These are phyloP conservation scores for Neurospora sp. DNA, from an alignment of 495 filamentous ascomycete species.

Conservation along the genomic window DNA sequence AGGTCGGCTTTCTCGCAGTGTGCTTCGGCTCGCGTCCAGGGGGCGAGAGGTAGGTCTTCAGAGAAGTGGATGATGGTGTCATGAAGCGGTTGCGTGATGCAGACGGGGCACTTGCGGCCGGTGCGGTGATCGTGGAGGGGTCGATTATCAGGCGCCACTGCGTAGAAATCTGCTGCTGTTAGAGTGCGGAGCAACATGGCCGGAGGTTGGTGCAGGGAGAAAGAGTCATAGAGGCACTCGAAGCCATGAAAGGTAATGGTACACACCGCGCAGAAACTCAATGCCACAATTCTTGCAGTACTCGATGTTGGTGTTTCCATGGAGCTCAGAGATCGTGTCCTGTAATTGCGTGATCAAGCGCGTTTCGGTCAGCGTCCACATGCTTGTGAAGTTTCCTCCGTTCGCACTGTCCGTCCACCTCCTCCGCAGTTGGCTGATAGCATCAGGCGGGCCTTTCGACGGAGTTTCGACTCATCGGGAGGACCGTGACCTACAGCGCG, in stretches of 20 bases:
- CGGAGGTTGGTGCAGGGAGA: background rate
- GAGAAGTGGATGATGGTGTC: constrained; percentile 39
- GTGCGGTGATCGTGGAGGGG: constrained; percentile 35
- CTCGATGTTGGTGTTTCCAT: constrained; percentile 39
- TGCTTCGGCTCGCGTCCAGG: constrained; percentile 20
- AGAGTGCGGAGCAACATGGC: background rate
- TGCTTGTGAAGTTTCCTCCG: background rate
- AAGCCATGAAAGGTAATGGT: background rate
- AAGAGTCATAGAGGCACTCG: background rate
- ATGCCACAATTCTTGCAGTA: constrained; percentile 35
- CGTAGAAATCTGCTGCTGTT: constrained; percentile 28
- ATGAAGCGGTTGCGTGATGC: constrained; percentile 20
- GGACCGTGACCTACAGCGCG: constrained; percentile 21
- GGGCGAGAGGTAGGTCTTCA: constrained; percentile 22
- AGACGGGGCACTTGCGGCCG: constrained; percentile 29
- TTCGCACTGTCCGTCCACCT: background rate
- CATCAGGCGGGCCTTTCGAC: background rate
- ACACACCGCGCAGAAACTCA: constrained; percentile 34
- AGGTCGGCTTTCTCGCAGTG: constrained; percentile 33
- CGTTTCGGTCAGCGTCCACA: background rate
- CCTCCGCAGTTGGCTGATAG: background rate
- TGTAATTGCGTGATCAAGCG: background rate
- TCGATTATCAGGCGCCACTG: constrained; percentile 33
- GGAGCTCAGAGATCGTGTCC: constrained; percentile 32
- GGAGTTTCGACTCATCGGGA: background rate